A percentile compares a stretch with the other conserved stretches of the same genome.
Evolutionary conservation across 140 eudicot genomes (phyloP).

Genomic region (Cichorium intybus): DNA sequence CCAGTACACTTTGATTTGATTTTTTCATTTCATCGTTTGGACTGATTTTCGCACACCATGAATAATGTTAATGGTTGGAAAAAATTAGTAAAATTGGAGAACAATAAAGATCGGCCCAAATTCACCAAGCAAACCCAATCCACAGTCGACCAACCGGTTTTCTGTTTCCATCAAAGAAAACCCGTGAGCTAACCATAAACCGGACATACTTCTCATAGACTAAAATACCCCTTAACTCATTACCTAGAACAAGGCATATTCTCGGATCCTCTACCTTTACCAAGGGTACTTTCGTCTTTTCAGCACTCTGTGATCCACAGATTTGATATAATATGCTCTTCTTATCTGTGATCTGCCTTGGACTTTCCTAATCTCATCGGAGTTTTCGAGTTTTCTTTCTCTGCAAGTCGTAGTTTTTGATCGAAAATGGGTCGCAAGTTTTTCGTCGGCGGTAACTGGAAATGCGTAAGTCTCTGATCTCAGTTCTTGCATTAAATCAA

Average conservation of each 20-base stretch:
- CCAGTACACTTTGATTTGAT: no score
- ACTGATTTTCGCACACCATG: neutral
- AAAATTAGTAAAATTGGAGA: neutral
- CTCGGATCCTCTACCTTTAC: constrained; percentile 10
- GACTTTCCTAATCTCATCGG: constrained; percentile 19
- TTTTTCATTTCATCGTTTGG: neutral
- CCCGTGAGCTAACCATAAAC: constrained; percentile 22
- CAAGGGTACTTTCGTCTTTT: constrained; percentile 13
- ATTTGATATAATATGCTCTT: constrained; percentile 15
- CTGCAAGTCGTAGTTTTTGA: constrained; percentile 7
- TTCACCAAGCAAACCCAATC: constrained; percentile 29
- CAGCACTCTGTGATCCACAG: constrained; percentile 22
- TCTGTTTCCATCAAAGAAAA: constrained; percentile 15
- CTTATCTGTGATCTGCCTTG: constrained; percentile 25
- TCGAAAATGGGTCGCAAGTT: constrained; percentile 48
- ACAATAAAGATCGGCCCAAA: constrained; percentile 10
- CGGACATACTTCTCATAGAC: constrained; percentile 8
- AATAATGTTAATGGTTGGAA: constrained; percentile 3
- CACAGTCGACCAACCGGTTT: constrained; percentile 21
- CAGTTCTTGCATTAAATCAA: neutral
- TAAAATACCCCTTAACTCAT: constrained; percentile 10
- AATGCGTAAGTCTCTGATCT: constrained; percentile 64
- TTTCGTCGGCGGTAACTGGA: constrained; percentile 99
- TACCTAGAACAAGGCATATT: constrained; percentile 16
- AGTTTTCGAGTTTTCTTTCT: constrained; percentile 9